Base-by-base conservation (phyloP, 176 grass and related monocot genomes). In the Tillandsia fasciculata region DNA sequence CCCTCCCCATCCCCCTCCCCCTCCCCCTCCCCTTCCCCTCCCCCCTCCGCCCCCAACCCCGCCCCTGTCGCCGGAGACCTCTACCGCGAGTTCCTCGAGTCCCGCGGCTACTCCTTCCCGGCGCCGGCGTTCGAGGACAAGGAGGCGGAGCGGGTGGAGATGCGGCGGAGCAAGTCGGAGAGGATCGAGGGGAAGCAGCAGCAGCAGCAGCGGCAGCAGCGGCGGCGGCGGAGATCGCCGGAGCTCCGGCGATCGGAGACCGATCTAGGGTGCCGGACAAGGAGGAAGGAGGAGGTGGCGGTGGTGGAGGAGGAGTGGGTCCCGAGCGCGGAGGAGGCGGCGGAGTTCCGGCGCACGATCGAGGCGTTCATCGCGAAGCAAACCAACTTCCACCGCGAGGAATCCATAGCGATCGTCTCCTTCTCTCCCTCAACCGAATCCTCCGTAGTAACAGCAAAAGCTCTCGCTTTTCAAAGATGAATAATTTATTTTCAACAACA, bases 281-380 rank as follows among this genome's bases (percentile, higher is more conserved):
- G 61, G 49, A 80, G 81, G 58, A 78, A 70, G 50, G 73, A 77
- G 1, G 80, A 63, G 50, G 76, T 57, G 52, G 70, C 79, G 64
- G 33, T 58, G 11, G 67, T 79, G 64, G 78, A 77, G 64, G 83
- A 73, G 53, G 76, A 64, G 50, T 23, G 64, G 27, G 59, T 73
- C 77, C 49, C 20, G 24, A 85, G 81, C 0, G 15, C 51, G 29
- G 87, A 91, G 17, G 91, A 96, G 72, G 80, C 77, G 27, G 95
- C 78, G 12, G 89, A 90, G 72, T 94, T 99, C 77, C 74, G 84
- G 64, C 80, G 78, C 50, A 90, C 73, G 20, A 74, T 99, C 10
- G 95, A 94, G 82, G 87, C 78, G 70, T 99, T 99, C 80, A 94
- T 99, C 76, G 87, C 84, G 8, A 82, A 80, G 85, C 90, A 99